Evolutionary conservation across 805 yeast species (phyloP), one percentile per base, ranked within the genome.

Genomic region (Teunomyces stri): DNA sequence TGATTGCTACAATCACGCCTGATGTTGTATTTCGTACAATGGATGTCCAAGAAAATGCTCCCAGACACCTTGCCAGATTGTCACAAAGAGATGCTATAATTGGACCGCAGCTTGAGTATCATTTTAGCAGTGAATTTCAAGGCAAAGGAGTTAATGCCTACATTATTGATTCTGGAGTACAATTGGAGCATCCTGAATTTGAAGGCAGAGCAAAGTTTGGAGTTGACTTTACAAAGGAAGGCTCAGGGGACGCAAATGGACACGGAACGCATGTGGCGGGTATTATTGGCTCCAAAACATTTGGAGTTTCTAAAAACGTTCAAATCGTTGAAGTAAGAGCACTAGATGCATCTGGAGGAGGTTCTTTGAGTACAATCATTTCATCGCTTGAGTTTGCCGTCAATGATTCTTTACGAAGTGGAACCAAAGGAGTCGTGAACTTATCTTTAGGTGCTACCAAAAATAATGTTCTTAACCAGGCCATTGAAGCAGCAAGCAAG

Each of bases 261-360:
- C 97, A 90, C 63, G 97, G 96, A 0, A 89, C 97, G 1, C 97
- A 90, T 65, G 95, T 91, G 42, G 96, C 97, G 0, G 97, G 97
- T 3, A 70, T 89, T 10, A 78, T 89, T 46, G 96, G 92, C 0
- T 87, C 96, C 1, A 74, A 68, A 45, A 80, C 83, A 2, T 90
- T 72, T 68, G 97, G 97, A 5, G 94, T 89, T 2, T 89, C 96
- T 13, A 90, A 91, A 62, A 57, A 65, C 20, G 74, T 69, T 22
- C 70, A 72, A 7, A 60, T 90, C 6, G 70, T 87, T 7, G 94
- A 86, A 21, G 81, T 92, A 10, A 91, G 90, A 59, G 90, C 89
- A 0, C 70, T 89, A 44, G 83, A 84, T 52, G 65, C 63, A 5
- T 61, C 62, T 34, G 97, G 97, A 0, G 79, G 81, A 25, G 97